Conservation (phyloP, 2,329 filamentous ascomycete species). For the Diaporthe sp. region DNA sequence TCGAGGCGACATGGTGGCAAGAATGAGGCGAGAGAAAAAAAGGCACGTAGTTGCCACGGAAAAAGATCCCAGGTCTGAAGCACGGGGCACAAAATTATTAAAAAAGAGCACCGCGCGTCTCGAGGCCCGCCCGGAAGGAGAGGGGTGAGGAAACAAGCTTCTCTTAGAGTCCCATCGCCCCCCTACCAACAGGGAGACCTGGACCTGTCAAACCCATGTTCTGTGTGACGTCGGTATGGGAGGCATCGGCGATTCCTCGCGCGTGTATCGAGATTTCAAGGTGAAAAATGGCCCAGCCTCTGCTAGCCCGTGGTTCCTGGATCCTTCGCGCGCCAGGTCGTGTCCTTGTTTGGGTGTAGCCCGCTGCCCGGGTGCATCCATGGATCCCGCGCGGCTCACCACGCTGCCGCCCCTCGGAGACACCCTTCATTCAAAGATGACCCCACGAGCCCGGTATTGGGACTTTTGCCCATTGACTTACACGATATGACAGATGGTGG, state of each 20-base stretch:
- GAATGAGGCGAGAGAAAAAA: neutral
- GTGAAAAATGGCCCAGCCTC: neutral
- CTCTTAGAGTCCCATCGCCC: neutral
- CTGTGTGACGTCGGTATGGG: neutral
- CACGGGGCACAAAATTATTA: slow-evolving; percentile 19
- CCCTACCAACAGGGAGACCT: neutral
- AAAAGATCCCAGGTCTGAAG: neutral
- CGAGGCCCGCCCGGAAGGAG: neutral
- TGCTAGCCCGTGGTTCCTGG: slow-evolving; percentile 22
- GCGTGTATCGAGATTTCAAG: neutral
- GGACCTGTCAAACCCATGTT: neutral
- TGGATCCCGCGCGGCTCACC: slow-evolving; percentile 3
- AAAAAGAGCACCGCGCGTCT: slow-evolving; percentile 20
- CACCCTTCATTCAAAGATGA: neutral
- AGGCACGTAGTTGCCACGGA: slow-evolving; percentile 14
- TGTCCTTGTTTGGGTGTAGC: slow-evolving; percentile 5
- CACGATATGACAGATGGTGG: neutral
- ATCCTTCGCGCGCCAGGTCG: slow-evolving; percentile 9
- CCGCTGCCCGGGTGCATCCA: neutral
- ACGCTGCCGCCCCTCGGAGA: neutral
- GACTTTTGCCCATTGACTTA: neutral
- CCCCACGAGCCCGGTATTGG: neutral
- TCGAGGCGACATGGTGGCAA: slow-evolving; percentile 24
- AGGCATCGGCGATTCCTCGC: slow-evolving; percentile 1
- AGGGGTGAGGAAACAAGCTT: slow-evolving; percentile 10